phyloP scores from a whole-genome alignment of 306 rosid genomes.

The Vigna hirtella region DNA sequence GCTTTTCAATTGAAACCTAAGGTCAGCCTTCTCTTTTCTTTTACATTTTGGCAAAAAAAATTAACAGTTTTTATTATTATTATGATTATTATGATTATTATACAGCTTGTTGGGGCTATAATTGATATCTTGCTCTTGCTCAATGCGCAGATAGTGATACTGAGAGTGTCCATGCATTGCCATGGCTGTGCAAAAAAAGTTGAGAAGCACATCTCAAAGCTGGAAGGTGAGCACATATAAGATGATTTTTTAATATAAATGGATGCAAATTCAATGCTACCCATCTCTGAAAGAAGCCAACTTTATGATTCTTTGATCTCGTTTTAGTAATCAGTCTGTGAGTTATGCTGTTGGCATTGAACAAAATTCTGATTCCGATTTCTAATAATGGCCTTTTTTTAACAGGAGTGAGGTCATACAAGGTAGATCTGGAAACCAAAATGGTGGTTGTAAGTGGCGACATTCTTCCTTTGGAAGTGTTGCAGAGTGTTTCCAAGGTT shows the following conservation, averaged over 20 bases:
- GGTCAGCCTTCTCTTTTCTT: conserved; percentile 53
- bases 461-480: conserved; percentile 79
- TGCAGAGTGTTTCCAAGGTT: conserved; percentile 76
- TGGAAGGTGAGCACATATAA: conserved; percentile 64
- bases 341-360: conserved; percentile 26
- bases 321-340: neutral
- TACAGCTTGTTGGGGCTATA: no score
- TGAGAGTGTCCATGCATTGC: conserved; percentile 95
- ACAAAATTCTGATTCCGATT: neutral
- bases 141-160: conserved; percentile 68
- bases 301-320: conserved; percentile 29
- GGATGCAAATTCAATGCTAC: neutral
- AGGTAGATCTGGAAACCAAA: conserved; percentile 80
- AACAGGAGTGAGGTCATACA: conserved; percentile 82
- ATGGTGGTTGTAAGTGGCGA: conserved; percentile 83
- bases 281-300: conserved; percentile 38
- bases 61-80: no score
- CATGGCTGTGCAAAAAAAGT: conserved; percentile 90
- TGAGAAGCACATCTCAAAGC: conserved; percentile 87
- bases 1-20: conserved; percentile 92
- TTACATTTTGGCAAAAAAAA: neutral
- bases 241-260: neutral
- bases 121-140: conserved; percentile 17
- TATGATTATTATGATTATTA: no score
- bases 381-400: neutral